Evolutionary conservation across 768 basidiomycete genomes (phyloP).

Genomic region (Roridomyces roridus): DNA sequence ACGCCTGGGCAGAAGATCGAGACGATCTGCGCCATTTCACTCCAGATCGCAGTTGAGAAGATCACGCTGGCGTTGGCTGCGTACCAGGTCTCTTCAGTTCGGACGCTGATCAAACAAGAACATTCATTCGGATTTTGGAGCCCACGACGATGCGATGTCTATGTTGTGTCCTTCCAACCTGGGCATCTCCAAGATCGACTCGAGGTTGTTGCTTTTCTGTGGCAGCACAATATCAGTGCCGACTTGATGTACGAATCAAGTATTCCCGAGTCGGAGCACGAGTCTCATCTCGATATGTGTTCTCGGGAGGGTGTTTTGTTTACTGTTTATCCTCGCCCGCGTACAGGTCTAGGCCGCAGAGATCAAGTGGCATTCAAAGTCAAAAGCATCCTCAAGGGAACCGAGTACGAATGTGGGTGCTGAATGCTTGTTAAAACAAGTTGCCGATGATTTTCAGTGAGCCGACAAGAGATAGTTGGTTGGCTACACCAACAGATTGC

Average conservation of each 20-base stretch:
- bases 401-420: conserved; percentile 71
- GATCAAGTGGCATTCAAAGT: conserved; percentile 80
- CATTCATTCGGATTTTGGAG: conserved; percentile 90
- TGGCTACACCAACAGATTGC: conserved; percentile 81
- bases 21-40: conserved; percentile 67
- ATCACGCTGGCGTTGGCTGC: conserved; percentile 72
- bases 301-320: conserved; percentile 85
- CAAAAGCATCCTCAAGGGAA: conserved; percentile 81
- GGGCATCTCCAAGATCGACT: conserved; percentile 80
- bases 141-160: conserved; percentile 88
- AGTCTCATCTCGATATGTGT: conserved; percentile 72
- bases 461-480: conserved; percentile 72
- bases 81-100: conserved; percentile 73
- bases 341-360: conserved; percentile 55
- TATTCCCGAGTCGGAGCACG: conserved; percentile 64
- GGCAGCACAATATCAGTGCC: conserved; percentile 83
- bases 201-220: conserved; percentile 77
- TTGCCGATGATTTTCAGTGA: conserved; percentile 31
- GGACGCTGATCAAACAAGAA: conserved; percentile 75
- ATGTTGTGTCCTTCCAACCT: conserved; percentile 78
- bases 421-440: background rate
- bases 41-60: conserved; percentile 83
- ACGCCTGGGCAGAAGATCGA: conserved; percentile 60
- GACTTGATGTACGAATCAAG: conserved; percentile 89
- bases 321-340: conserved; percentile 56